A percentile compares a stretch with the other conserved stretches of the same genome.
phyloP scores from a whole-genome alignment of 2,329 filamentous ascomycete species.

The Davidsoniella virescens region DNA sequence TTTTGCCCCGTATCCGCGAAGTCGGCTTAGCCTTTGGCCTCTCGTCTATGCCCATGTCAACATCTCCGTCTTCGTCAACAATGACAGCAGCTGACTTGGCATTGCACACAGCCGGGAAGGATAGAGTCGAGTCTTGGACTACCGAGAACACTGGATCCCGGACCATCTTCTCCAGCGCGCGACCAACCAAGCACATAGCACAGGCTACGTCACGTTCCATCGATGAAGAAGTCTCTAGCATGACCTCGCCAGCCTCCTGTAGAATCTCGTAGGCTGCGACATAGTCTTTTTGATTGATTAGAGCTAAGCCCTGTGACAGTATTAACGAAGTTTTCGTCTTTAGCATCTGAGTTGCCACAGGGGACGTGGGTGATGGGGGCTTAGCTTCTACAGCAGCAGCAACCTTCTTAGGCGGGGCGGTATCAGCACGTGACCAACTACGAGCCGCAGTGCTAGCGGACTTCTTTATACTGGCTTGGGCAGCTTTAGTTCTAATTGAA shows the following conservation, averaged over 20 bases:
- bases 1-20: slow-evolving; percentile 14
- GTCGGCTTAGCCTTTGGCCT: slow-evolving; percentile 2
- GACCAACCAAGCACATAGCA: slow-evolving; percentile 50
- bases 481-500: neutral
- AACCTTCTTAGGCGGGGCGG: neutral
- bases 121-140: slow-evolving; percentile 82
- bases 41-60: slow-evolving; percentile 1
- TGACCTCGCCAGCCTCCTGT: slow-evolving; percentile 26
- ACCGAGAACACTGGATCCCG: slow-evolving; percentile 75
- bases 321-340: slow-evolving; percentile 21
- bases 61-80: slow-evolving; percentile 1
- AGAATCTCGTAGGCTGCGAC: slow-evolving; percentile 40
- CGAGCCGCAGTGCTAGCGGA: neutral
- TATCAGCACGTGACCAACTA: neutral
- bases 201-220: slow-evolving; percentile 41
- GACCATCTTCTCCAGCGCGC: slow-evolving; percentile 56
- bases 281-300: slow-evolving; percentile 38
- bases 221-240: slow-evolving; percentile 17
- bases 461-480: neutral
- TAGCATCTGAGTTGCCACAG: slow-evolving; percentile 15
- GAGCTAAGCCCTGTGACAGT: slow-evolving; percentile 25
- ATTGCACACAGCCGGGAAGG: slow-evolving; percentile 53
- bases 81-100: slow-evolving; percentile 6
- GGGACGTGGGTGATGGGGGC: neutral
- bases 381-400: neutral